Percentiles rank a stretch among this genome's conserved stretches.
Conservation (phyloP, 768 basidiomycete genomes). For the Collybiopsis confluens region DNA sequence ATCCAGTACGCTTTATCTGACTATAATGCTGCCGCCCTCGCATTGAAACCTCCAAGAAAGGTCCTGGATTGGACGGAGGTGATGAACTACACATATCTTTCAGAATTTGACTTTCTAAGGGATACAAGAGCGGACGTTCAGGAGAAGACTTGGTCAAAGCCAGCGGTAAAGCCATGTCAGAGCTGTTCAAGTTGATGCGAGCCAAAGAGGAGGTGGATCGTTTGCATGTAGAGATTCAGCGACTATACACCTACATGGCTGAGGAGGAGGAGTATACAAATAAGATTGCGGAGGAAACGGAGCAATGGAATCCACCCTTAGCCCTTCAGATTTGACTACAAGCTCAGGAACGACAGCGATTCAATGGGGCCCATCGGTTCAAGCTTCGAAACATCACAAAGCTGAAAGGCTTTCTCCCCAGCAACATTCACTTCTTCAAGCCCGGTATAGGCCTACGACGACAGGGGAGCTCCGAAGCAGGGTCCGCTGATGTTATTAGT, state of each 20-base stretch:
- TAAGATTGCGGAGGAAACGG: not conserved
- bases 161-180: slow-evolving; percentile 3
- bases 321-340: too few species aligned
- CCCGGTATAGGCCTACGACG: too few species aligned
- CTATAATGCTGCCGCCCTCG: not conserved
- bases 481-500: too few species aligned
- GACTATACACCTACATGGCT: slow-evolving; percentile 13
- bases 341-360: too few species aligned
- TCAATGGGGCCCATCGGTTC: too few species aligned
- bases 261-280: slow-evolving; percentile 11
- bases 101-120: slow-evolving; percentile 3
- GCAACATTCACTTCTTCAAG: too few species aligned
- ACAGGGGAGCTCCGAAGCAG: too few species aligned
- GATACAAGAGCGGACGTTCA: not conserved
- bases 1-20: not conserved
- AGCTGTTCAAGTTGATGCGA: slow-evolving; percentile 11
- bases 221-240: slow-evolving; percentile 15
- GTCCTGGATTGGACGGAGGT: not conserved
- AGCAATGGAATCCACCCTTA: too few species aligned
- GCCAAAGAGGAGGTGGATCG: slow-evolving; percentile 15
- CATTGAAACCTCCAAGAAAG: not conserved
- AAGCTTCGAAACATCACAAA: too few species aligned
- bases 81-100: not conserved
- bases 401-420: too few species aligned
- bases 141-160: not conserved